These are phyloP conservation scores for Clarkia xantiana DNA, from an alignment of 345 rosid species.

Conservation along the genomic window DNA sequence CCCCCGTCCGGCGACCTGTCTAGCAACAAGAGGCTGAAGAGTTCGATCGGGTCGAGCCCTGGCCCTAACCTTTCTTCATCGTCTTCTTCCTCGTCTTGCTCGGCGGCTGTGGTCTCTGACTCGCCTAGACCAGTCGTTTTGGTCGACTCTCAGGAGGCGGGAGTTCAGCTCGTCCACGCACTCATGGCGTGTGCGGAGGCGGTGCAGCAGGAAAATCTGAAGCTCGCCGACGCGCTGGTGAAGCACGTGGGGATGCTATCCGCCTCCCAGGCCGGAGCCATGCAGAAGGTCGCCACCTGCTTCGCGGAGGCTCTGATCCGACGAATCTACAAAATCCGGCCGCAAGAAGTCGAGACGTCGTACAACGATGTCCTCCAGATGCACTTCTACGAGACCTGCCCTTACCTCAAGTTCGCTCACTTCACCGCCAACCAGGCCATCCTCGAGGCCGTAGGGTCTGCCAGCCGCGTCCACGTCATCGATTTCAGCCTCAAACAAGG, in stretches of 20 bases:
- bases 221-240: slow-evolving; percentile 62
- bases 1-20: slow-evolving; percentile 18
- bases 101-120: slow-evolving; percentile 11
- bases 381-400: slow-evolving; percentile 87
- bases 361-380: slow-evolving; percentile 46
- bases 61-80: slow-evolving; percentile 5
- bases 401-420: slow-evolving; percentile 85
- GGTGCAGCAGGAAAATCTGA: slow-evolving; percentile 44
- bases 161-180: slow-evolving; percentile 74
- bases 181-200: slow-evolving; percentile 84
- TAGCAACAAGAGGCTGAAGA: slow-evolving; percentile 25
- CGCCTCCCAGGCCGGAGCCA: slow-evolving; percentile 60
- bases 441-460: slow-evolving; percentile 51
- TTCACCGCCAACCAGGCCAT: slow-evolving; percentile 94
- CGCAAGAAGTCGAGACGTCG: slow-evolving; percentile 29
- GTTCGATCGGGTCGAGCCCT: slow-evolving; percentile 10
- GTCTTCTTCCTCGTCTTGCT: slow-evolving; percentile 10
- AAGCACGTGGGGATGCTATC: slow-evolving; percentile 68
- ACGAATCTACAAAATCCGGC: slow-evolving; percentile 52
- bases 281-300: slow-evolving; percentile 88
- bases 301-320: slow-evolving; percentile 79
- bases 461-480: slow-evolving; percentile 55
- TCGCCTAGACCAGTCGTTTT: slow-evolving; percentile 53
- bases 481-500: slow-evolving; percentile 69
- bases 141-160: slow-evolving; percentile 71